Evolutionary conservation across 2,329 filamentous ascomycete genomes (phyloP).

Genomic region (Phyllosticta paracitricarpa): DNA sequence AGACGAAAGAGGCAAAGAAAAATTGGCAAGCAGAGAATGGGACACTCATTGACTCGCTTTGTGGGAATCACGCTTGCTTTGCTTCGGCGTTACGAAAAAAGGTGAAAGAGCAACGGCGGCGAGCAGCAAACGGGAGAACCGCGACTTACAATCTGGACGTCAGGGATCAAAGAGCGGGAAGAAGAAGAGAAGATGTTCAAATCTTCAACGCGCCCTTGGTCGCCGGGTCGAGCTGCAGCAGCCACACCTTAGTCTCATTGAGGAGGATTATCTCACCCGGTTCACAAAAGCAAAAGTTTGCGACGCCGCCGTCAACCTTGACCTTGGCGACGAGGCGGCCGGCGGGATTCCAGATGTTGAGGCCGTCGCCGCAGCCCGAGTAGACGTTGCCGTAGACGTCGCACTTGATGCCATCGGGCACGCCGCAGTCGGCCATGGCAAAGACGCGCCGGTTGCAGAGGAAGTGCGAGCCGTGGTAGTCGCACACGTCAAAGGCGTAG

Average conservation of each 20-base stretch:
- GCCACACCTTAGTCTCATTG: constrained; percentile 28
- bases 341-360: constrained; percentile 40
- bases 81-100: background rate
- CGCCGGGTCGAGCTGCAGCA: constrained; percentile 10
- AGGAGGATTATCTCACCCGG: constrained; percentile 39
- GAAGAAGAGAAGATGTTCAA: background rate
- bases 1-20: too few species aligned
- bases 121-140: background rate
- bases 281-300: constrained; percentile 41
- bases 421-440: constrained; percentile 38
- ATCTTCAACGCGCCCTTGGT: background rate
- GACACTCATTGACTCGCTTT: background rate
- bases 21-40: too few species aligned
- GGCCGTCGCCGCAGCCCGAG: constrained; percentile 38
- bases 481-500: constrained; percentile 32
- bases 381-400: constrained; percentile 48
- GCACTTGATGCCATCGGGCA: constrained; percentile 40
- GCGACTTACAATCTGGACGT: background rate
- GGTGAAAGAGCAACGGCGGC: background rate
- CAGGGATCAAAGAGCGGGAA: background rate
- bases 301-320: constrained; percentile 27
- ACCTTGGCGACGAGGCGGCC: constrained; percentile 34
- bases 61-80: background rate
- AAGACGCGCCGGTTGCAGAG: constrained; percentile 41
- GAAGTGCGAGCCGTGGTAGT: constrained; percentile 26